These are phyloP conservation scores for Tolypocladium endophyticum DNA, from an alignment of 2,329 filamentous ascomycete species.

Conservation along the genomic window DNA sequence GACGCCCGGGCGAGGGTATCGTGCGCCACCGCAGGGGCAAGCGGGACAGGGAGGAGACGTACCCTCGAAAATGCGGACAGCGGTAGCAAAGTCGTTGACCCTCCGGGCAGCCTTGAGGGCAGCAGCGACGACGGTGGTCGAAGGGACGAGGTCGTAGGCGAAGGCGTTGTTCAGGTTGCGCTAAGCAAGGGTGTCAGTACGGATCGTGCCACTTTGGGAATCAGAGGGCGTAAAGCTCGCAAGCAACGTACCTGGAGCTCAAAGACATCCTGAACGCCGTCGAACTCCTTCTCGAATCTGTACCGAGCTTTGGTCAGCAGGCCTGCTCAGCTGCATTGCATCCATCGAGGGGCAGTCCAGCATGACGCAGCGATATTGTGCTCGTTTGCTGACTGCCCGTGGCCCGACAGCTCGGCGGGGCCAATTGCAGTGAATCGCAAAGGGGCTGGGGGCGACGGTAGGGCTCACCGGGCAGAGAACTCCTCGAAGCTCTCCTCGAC, in stretches of 20 bases:
- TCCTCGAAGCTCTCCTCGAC: slow-evolving; percentile 98
- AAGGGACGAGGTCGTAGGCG: slow-evolving; percentile 98
- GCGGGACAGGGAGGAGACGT: slow-evolving; percentile 21
- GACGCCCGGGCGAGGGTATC: not conserved
- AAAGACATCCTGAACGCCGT: slow-evolving; percentile 94
- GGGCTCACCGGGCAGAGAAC: slow-evolving; percentile 85
- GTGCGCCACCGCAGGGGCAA: not conserved
- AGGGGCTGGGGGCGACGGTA: not conserved
- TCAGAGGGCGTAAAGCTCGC: not conserved
- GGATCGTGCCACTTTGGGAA: not conserved
- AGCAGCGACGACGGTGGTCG: slow-evolving; percentile 78
- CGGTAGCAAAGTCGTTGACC: slow-evolving; percentile 97
- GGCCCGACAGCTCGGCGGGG: slow-evolving; percentile 2
- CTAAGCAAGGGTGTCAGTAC: slow-evolving; percentile 22
- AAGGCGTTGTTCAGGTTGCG: slow-evolving; percentile 99
- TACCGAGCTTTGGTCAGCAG: not conserved
- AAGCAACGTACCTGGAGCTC: slow-evolving; percentile 79
- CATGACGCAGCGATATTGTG: not conserved
- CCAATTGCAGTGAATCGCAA: not conserved
- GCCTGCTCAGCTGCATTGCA: not conserved
- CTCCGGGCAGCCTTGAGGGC: slow-evolving; percentile 88
- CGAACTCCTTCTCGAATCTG: slow-evolving; percentile 99
- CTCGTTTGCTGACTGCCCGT: not conserved
- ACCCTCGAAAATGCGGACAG: slow-evolving; percentile 98
- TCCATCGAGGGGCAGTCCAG: not conserved